Evolutionary conservation across 768 basidiomycete genomes (phyloP).

Genomic region (Cubamyces sp.): DNA sequence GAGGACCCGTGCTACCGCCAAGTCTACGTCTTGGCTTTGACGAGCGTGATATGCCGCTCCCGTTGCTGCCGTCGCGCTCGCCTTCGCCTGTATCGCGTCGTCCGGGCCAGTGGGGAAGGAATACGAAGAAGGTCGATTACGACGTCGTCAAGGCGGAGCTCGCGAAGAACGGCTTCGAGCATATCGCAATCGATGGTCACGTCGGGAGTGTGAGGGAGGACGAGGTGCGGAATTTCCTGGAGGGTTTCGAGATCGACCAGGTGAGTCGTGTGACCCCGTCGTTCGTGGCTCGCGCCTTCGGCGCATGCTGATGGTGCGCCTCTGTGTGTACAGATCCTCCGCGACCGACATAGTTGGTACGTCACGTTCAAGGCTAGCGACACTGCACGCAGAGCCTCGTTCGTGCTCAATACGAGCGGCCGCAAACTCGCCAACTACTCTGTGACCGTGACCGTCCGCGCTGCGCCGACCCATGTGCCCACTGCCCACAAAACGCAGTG

Average conservation of each 20-base stretch:
- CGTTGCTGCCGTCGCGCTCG: constrained; percentile 37
- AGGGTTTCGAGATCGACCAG: constrained; percentile 71
- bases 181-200: constrained; percentile 62
- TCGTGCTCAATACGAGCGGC: constrained; percentile 57
- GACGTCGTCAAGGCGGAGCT: constrained; percentile 52
- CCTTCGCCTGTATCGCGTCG: constrained; percentile 48
- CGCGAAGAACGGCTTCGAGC: constrained; percentile 64
- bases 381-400: constrained; percentile 67
- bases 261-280: constrained; percentile 44
- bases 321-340: constrained; percentile 55
- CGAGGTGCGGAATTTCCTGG: constrained; percentile 70
- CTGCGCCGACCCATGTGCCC: constrained; percentile 40
- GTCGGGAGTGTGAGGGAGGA: constrained; percentile 61
- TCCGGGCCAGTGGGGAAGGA: constrained; percentile 39
- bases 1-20: constrained; percentile 19
- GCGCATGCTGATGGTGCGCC: constrained; percentile 7
- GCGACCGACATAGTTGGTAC: constrained; percentile 76
- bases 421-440: constrained; percentile 62
- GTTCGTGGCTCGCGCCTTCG: no score
- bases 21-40: constrained; percentile 11
- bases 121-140: constrained; percentile 38
- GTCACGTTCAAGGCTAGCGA: constrained; percentile 72
- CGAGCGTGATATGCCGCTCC: constrained; percentile 7
- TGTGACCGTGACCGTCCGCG: constrained; percentile 57
- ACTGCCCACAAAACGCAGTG: constrained; percentile 49